Evolutionary conservation across 23 red algal species (phyloP).

Genomic region (Gracilaria gracilis): DNA sequence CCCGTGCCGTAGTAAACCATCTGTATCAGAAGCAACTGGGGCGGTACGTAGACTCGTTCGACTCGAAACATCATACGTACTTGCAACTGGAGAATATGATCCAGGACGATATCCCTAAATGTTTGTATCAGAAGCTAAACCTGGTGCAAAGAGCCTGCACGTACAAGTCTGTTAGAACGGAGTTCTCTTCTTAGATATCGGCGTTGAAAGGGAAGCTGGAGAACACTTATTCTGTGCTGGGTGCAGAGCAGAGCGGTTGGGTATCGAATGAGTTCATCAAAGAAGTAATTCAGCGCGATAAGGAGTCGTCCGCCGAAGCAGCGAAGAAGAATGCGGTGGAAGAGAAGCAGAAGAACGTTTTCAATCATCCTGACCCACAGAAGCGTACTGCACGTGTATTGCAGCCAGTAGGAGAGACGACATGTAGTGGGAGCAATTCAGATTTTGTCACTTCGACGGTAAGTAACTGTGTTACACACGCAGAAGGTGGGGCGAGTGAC

Average conservation of each 20-base stretch:
- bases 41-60: neutral
- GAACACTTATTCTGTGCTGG: neutral
- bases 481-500: no score
- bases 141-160: neutral
- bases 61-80: neutral
- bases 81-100: neutral
- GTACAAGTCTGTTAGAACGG: neutral
- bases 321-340: no score
- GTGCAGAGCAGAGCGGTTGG: neutral
- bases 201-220: neutral
- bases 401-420: no score
- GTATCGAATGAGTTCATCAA: neutral
- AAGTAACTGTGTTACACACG: no score
- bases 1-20: neutral
- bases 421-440: no score
- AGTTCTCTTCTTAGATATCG: neutral
- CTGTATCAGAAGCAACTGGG: conserved; percentile 4
- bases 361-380: no score
- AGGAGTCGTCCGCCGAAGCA: neutral
- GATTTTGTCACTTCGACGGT: no score
- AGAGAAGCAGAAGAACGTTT: no score
- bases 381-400: no score
- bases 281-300: conserved; percentile 16
- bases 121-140: neutral
- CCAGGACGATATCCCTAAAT: neutral